phyloP scores from a whole-genome alignment of 2,329 filamentous ascomycete genomes.

The Phyllosticta ampelicida region DNA sequence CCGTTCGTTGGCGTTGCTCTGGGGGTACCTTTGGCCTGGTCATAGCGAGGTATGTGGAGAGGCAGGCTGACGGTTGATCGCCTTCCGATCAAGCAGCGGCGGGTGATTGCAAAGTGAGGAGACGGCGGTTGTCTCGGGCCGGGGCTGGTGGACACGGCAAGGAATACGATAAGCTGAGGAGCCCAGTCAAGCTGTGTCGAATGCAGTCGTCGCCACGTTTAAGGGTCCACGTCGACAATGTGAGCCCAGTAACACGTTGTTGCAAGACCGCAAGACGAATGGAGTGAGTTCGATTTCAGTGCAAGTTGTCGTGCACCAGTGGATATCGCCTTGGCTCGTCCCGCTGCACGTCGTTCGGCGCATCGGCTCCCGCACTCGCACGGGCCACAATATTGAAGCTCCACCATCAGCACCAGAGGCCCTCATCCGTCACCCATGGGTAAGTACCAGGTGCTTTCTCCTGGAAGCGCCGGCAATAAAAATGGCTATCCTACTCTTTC shows the following conservation, averaged over 20 bases:
- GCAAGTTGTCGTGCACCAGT: neutral
- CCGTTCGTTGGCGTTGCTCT: slow-evolving; percentile 52
- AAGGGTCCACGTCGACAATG: neutral
- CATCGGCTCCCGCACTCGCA: neutral
- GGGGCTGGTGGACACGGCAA: neutral
- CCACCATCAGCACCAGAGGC: neutral
- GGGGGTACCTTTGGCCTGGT: slow-evolving; percentile 45
- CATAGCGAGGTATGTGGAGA: slow-evolving; percentile 24
- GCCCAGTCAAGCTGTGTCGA: neutral
- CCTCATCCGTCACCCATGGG: neutral
- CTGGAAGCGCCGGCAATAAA: neutral
- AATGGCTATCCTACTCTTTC: neutral
- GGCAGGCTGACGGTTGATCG: neutral
- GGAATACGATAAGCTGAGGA: neutral
- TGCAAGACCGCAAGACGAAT: neutral
- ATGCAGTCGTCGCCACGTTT: neutral
- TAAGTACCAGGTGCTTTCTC: neutral
- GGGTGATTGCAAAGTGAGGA: neutral
- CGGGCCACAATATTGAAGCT: neutral
- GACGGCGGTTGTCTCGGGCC: neutral
- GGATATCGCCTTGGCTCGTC: neutral
- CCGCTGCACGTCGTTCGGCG: neutral
- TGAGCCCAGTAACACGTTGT: neutral
- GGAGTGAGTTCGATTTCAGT: neutral
- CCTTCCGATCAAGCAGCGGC: neutral